Evolutionary conservation across 2,329 filamentous ascomycete species (phyloP), one percentile per base, ranked within the genome.

Genomic region (Ceratocystis cacaofunesta): DNA sequence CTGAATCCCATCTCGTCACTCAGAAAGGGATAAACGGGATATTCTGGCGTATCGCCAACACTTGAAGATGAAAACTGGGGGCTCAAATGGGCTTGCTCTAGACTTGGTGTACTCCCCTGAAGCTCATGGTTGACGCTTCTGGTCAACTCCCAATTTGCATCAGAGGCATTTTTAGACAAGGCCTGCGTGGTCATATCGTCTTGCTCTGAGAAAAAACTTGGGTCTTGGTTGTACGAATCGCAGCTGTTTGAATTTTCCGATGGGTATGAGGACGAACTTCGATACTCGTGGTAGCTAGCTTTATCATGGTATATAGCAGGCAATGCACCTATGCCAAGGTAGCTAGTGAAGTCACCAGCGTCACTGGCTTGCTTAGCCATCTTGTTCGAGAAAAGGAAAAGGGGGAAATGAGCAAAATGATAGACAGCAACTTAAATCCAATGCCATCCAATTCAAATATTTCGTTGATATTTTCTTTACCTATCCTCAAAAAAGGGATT

Each of bases 251-350:
- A 36, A 3, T n/a, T 58, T n/a, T 58, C 55, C 2, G 55, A 36
- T 7, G n/a, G 6, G 6, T 30, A 58, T n/a, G 25, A 58, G 30
- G 25, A 25, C 4, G 30, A 17, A 58, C 55, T 32, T 36, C 8
- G 55, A 36, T 58, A 36, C 30, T 32, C 17, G 5, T 36, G 55
- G n/a, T 58, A n/a, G 15, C 30, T 58, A 8, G 28, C 6, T 58
- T 8, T 58, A n/a, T 58, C 55, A 28, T 36, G 55, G 32, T 58
- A 58, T 58, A 58, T 58, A 58, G 10, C 55, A 58, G 55, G 15
- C 25, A 36, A n/a, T 7, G 6, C 17, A 5, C 55, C 17, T n/a
- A 36, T 36, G 15, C 25, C 8, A n/a, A n/a, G 12, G 17, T 58
- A 58, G 30, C 30, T 17, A 3, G 28, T 17, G 28, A 58, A 58